Evolutionary conservation across 2,329 filamentous ascomycete genomes (phyloP), one percentile per base, ranked within the genome.

Genomic region (Colletotrichum scovillei): DNA sequence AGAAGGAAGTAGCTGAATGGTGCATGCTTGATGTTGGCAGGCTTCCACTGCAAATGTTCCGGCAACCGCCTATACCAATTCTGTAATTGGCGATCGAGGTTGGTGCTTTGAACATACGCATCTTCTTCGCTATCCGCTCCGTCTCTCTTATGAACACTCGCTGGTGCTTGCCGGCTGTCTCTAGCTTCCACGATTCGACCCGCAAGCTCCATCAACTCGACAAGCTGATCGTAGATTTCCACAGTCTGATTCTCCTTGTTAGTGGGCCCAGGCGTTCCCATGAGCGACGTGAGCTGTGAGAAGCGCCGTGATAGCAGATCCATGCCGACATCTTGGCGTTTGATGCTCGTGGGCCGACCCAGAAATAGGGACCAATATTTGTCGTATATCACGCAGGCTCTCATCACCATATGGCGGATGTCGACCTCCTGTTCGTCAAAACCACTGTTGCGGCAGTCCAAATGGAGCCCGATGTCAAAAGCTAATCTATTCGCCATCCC

Each of bases 331-430:
- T 89, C 88, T 59, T 87, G 82, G 62, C 81, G 84, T 77, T 89
- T 89, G 80, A 89, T 89, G 64, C 85, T 85, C 1, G 87, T 86
- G 1, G 88, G 88, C 12, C 88, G 81, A 11, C 88, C 88, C 7
- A 89, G 81, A 75, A 88, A 88, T n/a, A 89, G 79, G 0, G 88
- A 86, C 87, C 87, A 89, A 74, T 88, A 87, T 76, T 86, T 86
- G 79, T 89, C 88, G 70, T 88, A 87, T 72, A 88, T 84, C 7
- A 88, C 83, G 69, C 86, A 88, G 1, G 88, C 87, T 74, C 85
- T 83, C 77, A 89, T 85, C 14, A 84, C 86, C 83, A 88, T 87
- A 60, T 86, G 87, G 5, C 87, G 82, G 62, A 88, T 85, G 42
- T 84, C 81, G 4, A 84, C 81, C 72, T 89, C 88, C 16, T 82